These are phyloP conservation scores for Phaseolus coccineus DNA, from an alignment of 331 rosid species.

Conservation along the genomic window DNA sequence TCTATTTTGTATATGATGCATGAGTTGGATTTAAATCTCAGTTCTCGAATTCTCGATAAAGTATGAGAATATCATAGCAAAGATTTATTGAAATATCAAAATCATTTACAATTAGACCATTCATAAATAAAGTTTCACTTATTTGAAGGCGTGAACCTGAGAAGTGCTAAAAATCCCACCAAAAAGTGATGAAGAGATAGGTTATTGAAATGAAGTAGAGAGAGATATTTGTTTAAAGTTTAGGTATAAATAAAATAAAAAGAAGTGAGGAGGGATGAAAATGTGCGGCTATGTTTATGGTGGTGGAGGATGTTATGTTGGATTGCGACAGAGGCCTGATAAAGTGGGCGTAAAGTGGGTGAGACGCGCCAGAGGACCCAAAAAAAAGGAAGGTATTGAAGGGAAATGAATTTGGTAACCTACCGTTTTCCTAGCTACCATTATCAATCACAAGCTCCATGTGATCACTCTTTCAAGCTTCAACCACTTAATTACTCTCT, in stretches of 20 bases:
- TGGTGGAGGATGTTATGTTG: not conserved
- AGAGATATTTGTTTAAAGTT: not conserved
- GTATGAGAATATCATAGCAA: no score
- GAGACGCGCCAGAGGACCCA: conserved; percentile 26
- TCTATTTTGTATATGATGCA: no score
- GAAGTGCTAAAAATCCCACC: no score
- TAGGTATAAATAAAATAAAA: conserved; percentile 1
- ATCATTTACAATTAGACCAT: no score
- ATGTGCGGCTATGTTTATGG: conserved; percentile 37
- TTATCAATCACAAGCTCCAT: not conserved
- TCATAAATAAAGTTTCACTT: no score
- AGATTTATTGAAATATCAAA: no score
- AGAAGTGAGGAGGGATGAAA: conserved; percentile 36
- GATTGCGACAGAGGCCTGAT: conserved; percentile 22
- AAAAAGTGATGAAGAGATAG: no score
- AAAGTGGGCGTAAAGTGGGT: conserved; percentile 34
- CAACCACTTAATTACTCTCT: not conserved
- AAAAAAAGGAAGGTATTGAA: conserved; percentile 43
- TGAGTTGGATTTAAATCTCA: no score
- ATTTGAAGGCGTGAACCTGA: no score
- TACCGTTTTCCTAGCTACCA: not conserved
- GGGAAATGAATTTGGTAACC: conserved; percentile 49
- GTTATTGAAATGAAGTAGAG: no score
- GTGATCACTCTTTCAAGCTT: not conserved
- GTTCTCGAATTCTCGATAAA: no score